Evolutionary conservation across 768 basidiomycete species (phyloP), one percentile per base, ranked within the genome.

Genomic region (Cyclocybe aegerita): DNA sequence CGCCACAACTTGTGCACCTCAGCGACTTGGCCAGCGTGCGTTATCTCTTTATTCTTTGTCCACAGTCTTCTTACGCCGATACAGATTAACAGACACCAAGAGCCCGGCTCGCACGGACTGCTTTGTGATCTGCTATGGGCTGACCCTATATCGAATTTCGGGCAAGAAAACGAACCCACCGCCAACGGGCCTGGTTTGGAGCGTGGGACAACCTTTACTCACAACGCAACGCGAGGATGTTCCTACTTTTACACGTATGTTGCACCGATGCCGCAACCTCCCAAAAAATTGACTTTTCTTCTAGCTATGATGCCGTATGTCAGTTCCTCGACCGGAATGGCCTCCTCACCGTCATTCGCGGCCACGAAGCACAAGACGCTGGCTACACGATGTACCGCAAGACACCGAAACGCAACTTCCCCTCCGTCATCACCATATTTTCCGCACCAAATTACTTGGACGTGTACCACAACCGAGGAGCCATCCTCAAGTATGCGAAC

Each of bases 61-160:
- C 36, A 42, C 29, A 14, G 39, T 37, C 46, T 34, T 14, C 39
- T 47, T 16, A 14, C 42, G 43, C n/a, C 35, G 16, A 45, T 7
- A 14, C 61, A 97, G 92, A 74, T 99, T 58, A 79, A 99, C 66
- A 86, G 97, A 11, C 96, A 95, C 70, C 78, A 86, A 65, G 97
- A 99, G 65, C 96, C 97, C 2, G 93, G 92, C 1, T 93, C 91
- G 1, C 81, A 83, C 50, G 97, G 97, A 1, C 72, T 97, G 49
- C 78, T 98, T 57, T 98, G 96, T 62, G 97, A 99, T 63, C 73
- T 99, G 31, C 78, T 99, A 5, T 99, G 97, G 97, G 84, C 95
- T 0, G 97, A 98, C 66, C 97, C 97, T 4, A 80, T 95, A 29
- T 80, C 81, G 14, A 88, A 88, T 58, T 99, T 91, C 62, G 96